Evolutionary conservation across 192 early-diverging fungal genomes (phyloP).

Genomic region (Coemansia sp.): DNA sequence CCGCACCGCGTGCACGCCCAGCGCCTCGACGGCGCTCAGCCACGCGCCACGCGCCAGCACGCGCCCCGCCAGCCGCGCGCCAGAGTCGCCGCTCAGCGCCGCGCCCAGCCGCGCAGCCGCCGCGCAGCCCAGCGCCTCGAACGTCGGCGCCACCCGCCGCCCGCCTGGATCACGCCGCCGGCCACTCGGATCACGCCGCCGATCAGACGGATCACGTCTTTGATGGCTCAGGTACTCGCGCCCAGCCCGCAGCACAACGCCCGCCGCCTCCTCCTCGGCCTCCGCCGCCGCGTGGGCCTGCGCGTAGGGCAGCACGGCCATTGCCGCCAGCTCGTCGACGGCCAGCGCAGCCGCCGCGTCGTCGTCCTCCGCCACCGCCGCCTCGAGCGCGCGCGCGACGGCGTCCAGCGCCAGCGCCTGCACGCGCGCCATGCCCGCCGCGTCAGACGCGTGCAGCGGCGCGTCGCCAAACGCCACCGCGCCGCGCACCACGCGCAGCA

Average conservation of each 20-base stretch:
- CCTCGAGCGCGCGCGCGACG: conserved; percentile 31
- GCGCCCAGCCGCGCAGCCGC: conserved; percentile 23
- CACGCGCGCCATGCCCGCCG: conserved; percentile 65
- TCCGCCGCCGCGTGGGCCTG: too few relatives aligned
- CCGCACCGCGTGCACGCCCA: conserved; percentile 41
- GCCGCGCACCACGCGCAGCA: conserved; percentile 18
- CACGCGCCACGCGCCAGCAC: conserved; percentile 30
- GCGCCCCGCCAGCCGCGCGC: background rate
- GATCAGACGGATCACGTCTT: too few relatives aligned
- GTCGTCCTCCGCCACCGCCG: too few relatives aligned
- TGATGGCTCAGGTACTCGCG: too few relatives aligned
- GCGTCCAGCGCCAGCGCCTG: conserved; percentile 72
- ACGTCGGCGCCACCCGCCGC: conserved; percentile 5
- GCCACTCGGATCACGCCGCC: too few relatives aligned
- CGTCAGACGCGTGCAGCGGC: conserved; percentile 43
- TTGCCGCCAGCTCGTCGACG: conserved; percentile 31
- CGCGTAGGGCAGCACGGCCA: conserved; percentile 29
- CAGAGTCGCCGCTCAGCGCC: background rate
- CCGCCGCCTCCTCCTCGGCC: too few relatives aligned
- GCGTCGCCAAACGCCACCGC: conserved; percentile 28
- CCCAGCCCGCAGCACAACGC: too few relatives aligned
- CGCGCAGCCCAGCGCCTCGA: conserved; percentile 24
- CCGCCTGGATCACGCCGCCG: background rate
- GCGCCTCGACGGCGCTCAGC: conserved; percentile 35
- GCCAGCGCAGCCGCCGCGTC: conserved; percentile 9